phyloP scores from a whole-genome alignment of 768 basidiomycete species.

The Lanmaoa pseudosensibilis region DNA sequence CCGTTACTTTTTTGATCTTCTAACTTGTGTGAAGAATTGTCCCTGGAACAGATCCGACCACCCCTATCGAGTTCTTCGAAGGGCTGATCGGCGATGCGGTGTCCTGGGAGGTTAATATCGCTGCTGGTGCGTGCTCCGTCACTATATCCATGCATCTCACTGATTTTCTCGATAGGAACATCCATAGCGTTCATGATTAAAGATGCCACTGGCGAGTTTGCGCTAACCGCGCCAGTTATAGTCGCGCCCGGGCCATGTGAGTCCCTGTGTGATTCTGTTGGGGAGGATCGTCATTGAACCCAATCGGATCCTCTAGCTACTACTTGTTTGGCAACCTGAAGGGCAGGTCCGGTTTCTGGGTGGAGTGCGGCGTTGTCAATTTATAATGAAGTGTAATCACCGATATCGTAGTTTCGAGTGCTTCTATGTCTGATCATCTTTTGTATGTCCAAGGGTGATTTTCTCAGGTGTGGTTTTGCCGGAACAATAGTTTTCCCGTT shows the following conservation, averaged over 20 bases:
- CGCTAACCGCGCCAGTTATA: constrained; percentile 49
- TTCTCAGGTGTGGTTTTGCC: background rate
- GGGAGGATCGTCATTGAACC: background rate
- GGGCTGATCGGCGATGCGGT: background rate
- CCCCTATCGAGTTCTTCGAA: background rate
- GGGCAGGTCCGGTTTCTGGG: background rate
- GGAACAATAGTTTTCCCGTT: background rate
- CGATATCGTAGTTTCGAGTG: constrained; percentile 22
- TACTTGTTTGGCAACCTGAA: constrained; percentile 10
- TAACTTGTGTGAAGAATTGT: background rate
- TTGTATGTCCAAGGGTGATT: background rate
- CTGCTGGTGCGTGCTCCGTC: background rate
- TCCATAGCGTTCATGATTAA: constrained; percentile 50
- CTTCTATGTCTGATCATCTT: background rate
- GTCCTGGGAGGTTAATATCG: constrained; percentile 1
- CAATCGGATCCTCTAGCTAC: constrained; percentile 4
- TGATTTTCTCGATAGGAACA: constrained; percentile 37
- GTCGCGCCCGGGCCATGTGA: constrained; percentile 4
- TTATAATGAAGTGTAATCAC: constrained; percentile 15
- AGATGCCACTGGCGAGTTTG: constrained; percentile 51
- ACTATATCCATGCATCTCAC: background rate
- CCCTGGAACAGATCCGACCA: background rate
- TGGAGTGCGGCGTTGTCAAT: background rate
- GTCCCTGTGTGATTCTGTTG: background rate
- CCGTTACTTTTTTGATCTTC: no score